Percentiles rank a stretch among this genome's conserved stretches.
phyloP scores from a whole-genome alignment of 495 filamentous ascomycete genomes.

The Friedmanniomyces endolithicus region DNA sequence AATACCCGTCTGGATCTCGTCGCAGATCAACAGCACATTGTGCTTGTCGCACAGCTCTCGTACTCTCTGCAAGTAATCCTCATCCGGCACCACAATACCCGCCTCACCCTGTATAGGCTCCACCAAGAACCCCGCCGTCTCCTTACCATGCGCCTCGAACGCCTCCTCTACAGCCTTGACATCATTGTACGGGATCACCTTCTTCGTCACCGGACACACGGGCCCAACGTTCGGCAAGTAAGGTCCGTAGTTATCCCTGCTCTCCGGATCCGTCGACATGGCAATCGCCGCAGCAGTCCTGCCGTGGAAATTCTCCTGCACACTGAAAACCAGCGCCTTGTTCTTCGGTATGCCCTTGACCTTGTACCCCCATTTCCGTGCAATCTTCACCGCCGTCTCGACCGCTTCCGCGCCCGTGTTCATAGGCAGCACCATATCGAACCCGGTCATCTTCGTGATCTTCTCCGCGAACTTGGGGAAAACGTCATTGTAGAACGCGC shows the following conservation, averaged over 20 bases:
- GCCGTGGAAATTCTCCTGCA: slow-evolving; percentile 89
- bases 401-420: slow-evolving; percentile 99
- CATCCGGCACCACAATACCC: slow-evolving; percentile 88
- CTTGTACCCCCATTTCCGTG: slow-evolving; percentile 98
- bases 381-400: slow-evolving; percentile 94
- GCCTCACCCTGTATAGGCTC: slow-evolving; percentile 98
- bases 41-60: slow-evolving; percentile 80
- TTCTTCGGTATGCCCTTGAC: slow-evolving; percentile 79
- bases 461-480: slow-evolving; percentile 94
- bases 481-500: slow-evolving; percentile 98
- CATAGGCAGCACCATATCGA: slow-evolving; percentile 99
- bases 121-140: slow-evolving; percentile 86
- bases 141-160: slow-evolving; percentile 64
- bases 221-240: slow-evolving; percentile 83
- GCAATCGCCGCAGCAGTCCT: slow-evolving; percentile 92
- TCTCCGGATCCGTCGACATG: slow-evolving; percentile 88
- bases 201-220: slow-evolving; percentile 60
- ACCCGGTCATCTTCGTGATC: slow-evolving; percentile 77
- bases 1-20: slow-evolving; percentile 98
- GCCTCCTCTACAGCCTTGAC: slow-evolving; percentile 67
- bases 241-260: slow-evolving; percentile 90
- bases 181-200: slow-evolving; percentile 73
- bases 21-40: slow-evolving; percentile 89
- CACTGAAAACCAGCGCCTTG: slow-evolving; percentile 74
- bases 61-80: slow-evolving; percentile 73